Evolutionary conservation across 176 grass and related monocot species (phyloP), one percentile per base, ranked within the genome.

Genomic region (Carex cristatella): DNA sequence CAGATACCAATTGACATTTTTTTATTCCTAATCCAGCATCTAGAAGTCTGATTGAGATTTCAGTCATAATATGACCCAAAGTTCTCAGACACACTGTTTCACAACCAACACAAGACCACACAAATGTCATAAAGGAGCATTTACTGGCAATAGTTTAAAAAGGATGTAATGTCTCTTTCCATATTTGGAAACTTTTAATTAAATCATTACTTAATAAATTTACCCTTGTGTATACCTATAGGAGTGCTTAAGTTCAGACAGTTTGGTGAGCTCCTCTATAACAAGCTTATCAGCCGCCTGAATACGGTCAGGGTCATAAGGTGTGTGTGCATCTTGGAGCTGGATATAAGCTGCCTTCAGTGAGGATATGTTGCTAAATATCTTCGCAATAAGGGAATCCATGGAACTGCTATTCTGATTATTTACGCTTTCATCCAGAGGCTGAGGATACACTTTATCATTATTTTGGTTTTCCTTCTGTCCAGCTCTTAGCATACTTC

Each of bases 371-470:
- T 98, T 94, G 63, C 68, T 89, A 86, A 98, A 98, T 84, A 94
- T 89, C 59, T 90, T 94, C 19, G 74, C 82, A 19, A 98, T 88
- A 80, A 94, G 84, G 64, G 79, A 87, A 66, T 90, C 95, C 91
- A 98, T 91, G 3, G 89, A 88, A 79, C 63, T 83, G 63, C 9
- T 56, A 37, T 90, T 93, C 75, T 98, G 88, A 88, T 87, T 98
- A 84, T 85, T 89, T 32, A 67, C 13, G 75, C 46, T 93, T 85
- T 93, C 95, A 85, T 94, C 92, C 61, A 94, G 82, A 56, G 95
- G 95, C 70, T 98, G 95, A 59, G 95, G 95, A 87, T 98, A 91
- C 63, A 98, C 93, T 77, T 94, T 98, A 86, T 98, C 92, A 83
- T 86, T 94, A 27, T 93, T 98, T 80, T 44, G 94, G 81, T 93